phyloP scores from a whole-genome alignment of 805 yeast genomes.

The Saturnispora sanitii region DNA sequence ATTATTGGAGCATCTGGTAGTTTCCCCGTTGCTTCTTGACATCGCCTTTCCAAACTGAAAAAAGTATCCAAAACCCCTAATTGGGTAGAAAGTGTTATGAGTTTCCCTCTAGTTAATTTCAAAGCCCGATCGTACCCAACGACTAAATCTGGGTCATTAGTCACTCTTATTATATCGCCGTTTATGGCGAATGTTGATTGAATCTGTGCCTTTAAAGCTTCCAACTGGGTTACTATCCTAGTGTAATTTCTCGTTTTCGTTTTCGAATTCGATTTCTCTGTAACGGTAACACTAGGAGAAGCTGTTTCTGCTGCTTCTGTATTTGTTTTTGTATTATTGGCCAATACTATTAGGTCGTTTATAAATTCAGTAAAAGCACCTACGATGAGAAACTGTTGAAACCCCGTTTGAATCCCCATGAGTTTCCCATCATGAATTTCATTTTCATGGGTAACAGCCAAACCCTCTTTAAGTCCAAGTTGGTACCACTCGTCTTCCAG shows the following conservation, averaged over 20 bases:
- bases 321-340: background rate
- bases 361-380: conserved; percentile 56
- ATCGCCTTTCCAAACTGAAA: conserved; percentile 15
- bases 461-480: conserved; percentile 68
- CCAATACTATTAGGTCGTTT: conserved; percentile 16
- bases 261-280: too few relatives aligned
- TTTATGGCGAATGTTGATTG: conserved; percentile 16
- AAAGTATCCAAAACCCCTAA: conserved; percentile 19
- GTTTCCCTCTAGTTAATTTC: conserved; percentile 21
- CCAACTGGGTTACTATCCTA: conserved; percentile 2
- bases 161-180: conserved; percentile 13
- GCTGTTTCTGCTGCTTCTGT: background rate
- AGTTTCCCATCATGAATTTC: conserved; percentile 73
- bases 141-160: conserved; percentile 24
- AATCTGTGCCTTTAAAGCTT: conserved; percentile 15
- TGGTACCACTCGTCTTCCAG: conserved; percentile 55
- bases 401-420: conserved; percentile 72
- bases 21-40: conserved; percentile 19
- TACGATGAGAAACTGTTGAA: conserved; percentile 55
- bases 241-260: conserved; percentile 14
- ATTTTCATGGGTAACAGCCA: conserved; percentile 43
- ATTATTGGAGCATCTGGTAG: conserved; percentile 18
- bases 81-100: conserved; percentile 20
- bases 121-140: conserved; percentile 20
- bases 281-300: too few relatives aligned